Conservation (phyloP, 148 eudicot species). For the Camellia japonica region DNA sequence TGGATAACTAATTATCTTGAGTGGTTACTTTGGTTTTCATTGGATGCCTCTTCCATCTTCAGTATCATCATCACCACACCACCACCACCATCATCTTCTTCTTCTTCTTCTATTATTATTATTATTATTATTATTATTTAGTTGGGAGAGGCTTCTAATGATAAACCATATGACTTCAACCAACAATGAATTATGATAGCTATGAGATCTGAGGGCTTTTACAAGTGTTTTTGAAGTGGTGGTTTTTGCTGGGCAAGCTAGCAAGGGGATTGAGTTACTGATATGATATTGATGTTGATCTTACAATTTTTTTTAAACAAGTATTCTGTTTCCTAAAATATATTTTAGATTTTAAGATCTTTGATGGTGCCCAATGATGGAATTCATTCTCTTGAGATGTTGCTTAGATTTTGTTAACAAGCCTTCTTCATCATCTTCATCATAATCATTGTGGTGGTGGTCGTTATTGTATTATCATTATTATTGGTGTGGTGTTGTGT, state of each 20-base stretch:
- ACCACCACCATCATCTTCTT: neutral
- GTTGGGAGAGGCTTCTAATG: conserved; percentile 1
- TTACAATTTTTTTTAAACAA: no score
- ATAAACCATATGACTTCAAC: neutral
- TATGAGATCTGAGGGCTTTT: conserved; percentile 18
- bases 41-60: neutral
- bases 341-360: no score
- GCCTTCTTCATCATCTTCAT: no score
- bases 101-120: neutral
- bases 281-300: neutral
- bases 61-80: neutral
- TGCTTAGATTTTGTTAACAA: no score
- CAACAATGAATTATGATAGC: conserved; percentile 5
- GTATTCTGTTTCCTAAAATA: no score
- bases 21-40: neutral
- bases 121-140: neutral
- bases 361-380: no score
- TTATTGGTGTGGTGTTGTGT: no score
- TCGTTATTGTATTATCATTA: no score
- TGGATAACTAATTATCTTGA: neutral
- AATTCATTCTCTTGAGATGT: no score
- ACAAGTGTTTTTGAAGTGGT: neutral
- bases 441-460: no score
- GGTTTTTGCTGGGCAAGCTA: neutral
- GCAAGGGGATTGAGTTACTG: neutral